Percentiles rank a stretch among this genome's conserved stretches.
Evolutionary conservation across 495 filamentous ascomycete genomes (phyloP).

Genomic region (Aspergillus conjunctus): DNA sequence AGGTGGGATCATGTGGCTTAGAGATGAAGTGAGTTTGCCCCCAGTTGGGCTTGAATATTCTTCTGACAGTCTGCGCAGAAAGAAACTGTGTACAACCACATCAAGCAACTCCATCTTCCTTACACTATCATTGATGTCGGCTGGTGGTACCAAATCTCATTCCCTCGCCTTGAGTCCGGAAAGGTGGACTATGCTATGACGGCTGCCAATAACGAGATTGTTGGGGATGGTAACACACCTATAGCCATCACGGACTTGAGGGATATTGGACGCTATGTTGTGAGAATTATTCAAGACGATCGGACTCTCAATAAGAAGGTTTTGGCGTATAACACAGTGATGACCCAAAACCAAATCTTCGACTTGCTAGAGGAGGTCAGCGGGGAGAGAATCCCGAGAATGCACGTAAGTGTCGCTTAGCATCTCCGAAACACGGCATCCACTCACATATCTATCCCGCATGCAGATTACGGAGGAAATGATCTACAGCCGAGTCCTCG

Average conservation of each 20-base stretch:
- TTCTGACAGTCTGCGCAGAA: constrained; percentile 38
- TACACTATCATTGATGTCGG: constrained; percentile 66
- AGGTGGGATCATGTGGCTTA: constrained; percentile 50
- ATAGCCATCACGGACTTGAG: constrained; percentile 53
- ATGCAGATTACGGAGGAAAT: constrained; percentile 44
- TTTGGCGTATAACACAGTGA: constrained; percentile 52
- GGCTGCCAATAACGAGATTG: constrained; percentile 46
- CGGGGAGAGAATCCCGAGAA: constrained; percentile 55
- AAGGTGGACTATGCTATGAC: constrained; percentile 55
- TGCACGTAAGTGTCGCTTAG: constrained; percentile 47
- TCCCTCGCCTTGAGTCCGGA: constrained; percentile 55
- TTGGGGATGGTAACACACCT: constrained; percentile 52
- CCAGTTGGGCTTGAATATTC: neutral
- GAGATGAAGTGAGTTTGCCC: constrained; percentile 43
- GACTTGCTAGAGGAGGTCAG: constrained; percentile 52
- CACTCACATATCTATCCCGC: constrained; percentile 20
- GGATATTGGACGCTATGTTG: constrained; percentile 60
- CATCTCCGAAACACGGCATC: neutral
- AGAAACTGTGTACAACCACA: constrained; percentile 57
- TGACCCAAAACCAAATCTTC: constrained; percentile 53
- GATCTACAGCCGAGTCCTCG: constrained; percentile 45
- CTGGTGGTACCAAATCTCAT: constrained; percentile 60
- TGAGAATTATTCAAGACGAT: constrained; percentile 55
- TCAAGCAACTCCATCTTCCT: constrained; percentile 53
- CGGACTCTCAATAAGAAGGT: constrained; percentile 61